phyloP scores from a whole-genome alignment of 345 rosid genomes.

The Conringia planisiliqua region DNA sequence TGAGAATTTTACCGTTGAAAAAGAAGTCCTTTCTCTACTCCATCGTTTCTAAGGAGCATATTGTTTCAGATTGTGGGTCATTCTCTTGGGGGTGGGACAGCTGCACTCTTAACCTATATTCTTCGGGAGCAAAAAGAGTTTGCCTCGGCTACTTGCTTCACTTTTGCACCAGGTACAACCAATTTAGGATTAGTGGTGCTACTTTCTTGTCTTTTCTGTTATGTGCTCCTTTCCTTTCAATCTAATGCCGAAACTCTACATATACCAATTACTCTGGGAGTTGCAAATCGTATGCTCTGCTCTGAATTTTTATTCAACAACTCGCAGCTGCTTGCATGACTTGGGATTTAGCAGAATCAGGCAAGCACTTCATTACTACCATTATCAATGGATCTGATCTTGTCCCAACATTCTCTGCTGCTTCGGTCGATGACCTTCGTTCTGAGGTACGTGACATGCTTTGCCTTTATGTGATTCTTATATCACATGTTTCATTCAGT shows the following conservation, averaged over 20 bases:
- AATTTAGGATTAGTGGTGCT: not conserved
- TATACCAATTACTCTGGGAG: not conserved
- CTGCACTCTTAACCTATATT: constrained; percentile 85
- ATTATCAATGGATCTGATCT: constrained; percentile 89
- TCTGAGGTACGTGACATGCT: constrained; percentile 55
- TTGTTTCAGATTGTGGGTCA: constrained; percentile 82
- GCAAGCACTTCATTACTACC: constrained; percentile 80
- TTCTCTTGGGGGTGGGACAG: constrained; percentile 98
- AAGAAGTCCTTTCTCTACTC: not conserved
- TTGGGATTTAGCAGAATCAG: constrained; percentile 99
- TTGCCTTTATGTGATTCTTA: constrained; percentile 5
- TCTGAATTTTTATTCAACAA: constrained; percentile 29
- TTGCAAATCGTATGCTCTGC: not conserved
- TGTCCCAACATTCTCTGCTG: constrained; percentile 91
- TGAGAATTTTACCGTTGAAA: not conserved
- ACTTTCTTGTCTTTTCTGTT: not conserved
- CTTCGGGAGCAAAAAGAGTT: constrained; percentile 85
- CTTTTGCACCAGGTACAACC: constrained; percentile 88
- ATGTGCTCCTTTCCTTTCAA: not conserved
- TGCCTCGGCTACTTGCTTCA: constrained; percentile 70
- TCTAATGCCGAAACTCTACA: not conserved
- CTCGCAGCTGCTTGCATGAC: constrained; percentile 98
- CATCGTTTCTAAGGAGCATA: constrained; percentile 4
- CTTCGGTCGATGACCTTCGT: constrained; percentile 92
- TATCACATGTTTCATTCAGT: not conserved